Percentiles rank a stretch among this genome's conserved stretches.
Conservation (phyloP, 805 yeast genomes). For the Saccharomycopsis vini region DNA sequence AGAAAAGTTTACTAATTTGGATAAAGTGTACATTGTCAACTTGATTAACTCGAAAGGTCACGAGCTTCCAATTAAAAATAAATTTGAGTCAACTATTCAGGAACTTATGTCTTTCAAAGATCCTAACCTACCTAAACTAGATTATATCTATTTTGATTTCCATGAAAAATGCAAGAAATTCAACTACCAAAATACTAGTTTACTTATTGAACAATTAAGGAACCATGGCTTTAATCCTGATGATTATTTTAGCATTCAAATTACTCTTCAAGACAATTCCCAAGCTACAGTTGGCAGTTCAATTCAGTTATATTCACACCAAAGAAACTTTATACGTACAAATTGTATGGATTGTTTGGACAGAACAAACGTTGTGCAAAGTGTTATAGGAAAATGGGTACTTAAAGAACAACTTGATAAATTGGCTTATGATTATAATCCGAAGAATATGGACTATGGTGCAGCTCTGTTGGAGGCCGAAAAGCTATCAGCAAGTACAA, state of each 20-base stretch:
- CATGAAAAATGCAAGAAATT: conserved; percentile 92
- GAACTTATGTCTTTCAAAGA: conserved; percentile 1
- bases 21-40: conserved; percentile 80
- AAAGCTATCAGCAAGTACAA: background rate
- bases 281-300: background rate
- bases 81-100: conserved; percentile 69
- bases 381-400: conserved; percentile 16
- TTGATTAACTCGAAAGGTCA: conserved; percentile 88
- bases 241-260: conserved; percentile 48
- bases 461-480: no score
- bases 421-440: background rate
- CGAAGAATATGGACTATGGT: no score
- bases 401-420: background rate
- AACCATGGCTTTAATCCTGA: conserved; percentile 52
- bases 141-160: conserved; percentile 88
- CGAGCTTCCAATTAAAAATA: conserved; percentile 79
- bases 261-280: background rate
- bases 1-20: conserved; percentile 36
- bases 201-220: conserved; percentile 59
- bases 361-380: conserved; percentile 80
- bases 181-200: conserved; percentile 85
- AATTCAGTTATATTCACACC: conserved; percentile 1
- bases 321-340: conserved; percentile 39
- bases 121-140: conserved; percentile 27
- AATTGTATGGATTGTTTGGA: conserved; percentile 98